Base-by-base conservation (phyloP, 2,329 filamentous ascomycete genomes). In the Gaeumannomyces sp. region DNA sequence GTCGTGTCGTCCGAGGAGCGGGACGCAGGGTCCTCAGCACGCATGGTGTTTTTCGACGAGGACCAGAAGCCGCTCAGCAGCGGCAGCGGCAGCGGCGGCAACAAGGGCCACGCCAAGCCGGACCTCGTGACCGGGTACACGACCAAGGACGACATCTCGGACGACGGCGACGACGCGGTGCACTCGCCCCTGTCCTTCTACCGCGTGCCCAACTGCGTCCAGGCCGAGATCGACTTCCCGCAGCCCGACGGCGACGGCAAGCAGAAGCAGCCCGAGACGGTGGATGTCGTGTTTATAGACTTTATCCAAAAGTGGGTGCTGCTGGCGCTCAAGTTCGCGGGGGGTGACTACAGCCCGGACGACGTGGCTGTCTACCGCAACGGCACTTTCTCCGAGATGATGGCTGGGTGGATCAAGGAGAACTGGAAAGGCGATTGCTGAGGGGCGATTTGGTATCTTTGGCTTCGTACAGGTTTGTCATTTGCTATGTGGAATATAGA, bases 251-350 rank as follows among this genome's bases (percentile, higher is more conserved):
- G 73, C 27, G 68, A 73, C 10, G 77, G 73, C 7, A 58, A 57
- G 22, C 25, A 33, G 61, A 53, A 63, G 50, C 79, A 85, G 22
- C 91, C 92, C 0, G 85, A 90, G 63, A 88, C 77, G 0, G 92
- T 99, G 0, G 94, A 98, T 74, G 75, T 99, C 10, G 87, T 97
- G 19, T 99, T 96, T 73, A 85, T 96, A 65, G 93, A 96, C 73
- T 99, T 97, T 74, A 88, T 98, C 50, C 85, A 95, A 76, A 88
- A 88, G 13, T 96, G 90, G 84, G 79, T 98, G 56, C 76, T 96
- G 25, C 78, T 89, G 14, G 93, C 92, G 3, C 79, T 97, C 67
- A 86, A 88, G 69, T 82, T 85, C 67, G 78, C 77, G 31, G 85
- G 85, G 0, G 81, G 80, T 1, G 79, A 81, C 31, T 87, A 83